These are phyloP conservation scores for Monilinia aucupariae DNA, from an alignment of 2,329 filamentous ascomycete species.

Conservation along the genomic window DNA sequence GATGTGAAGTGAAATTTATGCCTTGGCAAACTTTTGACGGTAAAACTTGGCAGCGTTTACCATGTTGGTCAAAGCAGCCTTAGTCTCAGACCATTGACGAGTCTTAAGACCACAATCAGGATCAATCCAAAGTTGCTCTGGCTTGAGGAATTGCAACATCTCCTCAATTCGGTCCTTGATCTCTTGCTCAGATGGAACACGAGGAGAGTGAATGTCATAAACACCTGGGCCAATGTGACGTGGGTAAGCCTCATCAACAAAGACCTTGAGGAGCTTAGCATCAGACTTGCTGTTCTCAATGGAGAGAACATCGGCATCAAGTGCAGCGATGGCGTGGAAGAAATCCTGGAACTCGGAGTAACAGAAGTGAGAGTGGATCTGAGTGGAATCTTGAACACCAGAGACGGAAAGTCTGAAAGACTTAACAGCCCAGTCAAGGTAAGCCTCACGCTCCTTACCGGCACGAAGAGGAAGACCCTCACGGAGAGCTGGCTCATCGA, in stretches of 20 bases:
- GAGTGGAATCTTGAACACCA: slow-evolving; percentile 89
- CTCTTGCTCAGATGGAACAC: slow-evolving; percentile 95
- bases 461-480: slow-evolving; percentile 96
- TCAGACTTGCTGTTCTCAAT: slow-evolving; percentile 99
- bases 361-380: slow-evolving; percentile 99
- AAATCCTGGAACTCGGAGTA: slow-evolving; percentile 99
- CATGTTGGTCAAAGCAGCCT: slow-evolving; percentile 93
- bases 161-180: slow-evolving; percentile 96
- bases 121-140: slow-evolving; percentile 99
- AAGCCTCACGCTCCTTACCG: slow-evolving; percentile 91
- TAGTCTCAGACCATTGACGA: slow-evolving; percentile 96
- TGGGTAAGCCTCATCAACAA: slow-evolving; percentile 94
- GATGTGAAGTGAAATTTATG: slow-evolving; percentile 16
- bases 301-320: slow-evolving; percentile 95
- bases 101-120: slow-evolving; percentile 99
- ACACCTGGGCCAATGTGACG: slow-evolving; percentile 98
- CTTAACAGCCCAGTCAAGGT: slow-evolving; percentile 95
- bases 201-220: slow-evolving; percentile 99
- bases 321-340: slow-evolving; percentile 98
- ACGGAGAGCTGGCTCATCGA: slow-evolving; percentile 97
- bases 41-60: slow-evolving; percentile 96
- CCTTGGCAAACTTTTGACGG: slow-evolving; percentile 72
- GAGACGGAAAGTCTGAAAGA: slow-evolving; percentile 95
- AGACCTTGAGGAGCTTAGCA: slow-evolving; percentile 97
- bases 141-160: slow-evolving; percentile 97